These are phyloP conservation scores for Gentiana macrophylla DNA, from an alignment of 257 asterid species.

Conservation along the genomic window DNA sequence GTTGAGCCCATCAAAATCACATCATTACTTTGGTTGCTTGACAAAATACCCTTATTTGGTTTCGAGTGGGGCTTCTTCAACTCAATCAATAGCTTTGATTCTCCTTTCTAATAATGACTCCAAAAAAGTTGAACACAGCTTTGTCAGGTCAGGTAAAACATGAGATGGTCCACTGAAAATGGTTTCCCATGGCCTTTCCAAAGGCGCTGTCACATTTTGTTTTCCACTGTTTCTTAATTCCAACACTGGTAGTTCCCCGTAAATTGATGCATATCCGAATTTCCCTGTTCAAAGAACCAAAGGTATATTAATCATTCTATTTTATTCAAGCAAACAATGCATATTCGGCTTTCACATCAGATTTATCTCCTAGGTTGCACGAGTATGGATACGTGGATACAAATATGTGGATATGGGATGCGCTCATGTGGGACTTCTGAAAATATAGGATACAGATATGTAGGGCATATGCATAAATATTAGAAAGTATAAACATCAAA, in stretches of 20 bases:
- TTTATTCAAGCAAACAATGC: neutral
- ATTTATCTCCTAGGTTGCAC: too few species aligned
- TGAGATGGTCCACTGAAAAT: conserved; percentile 83
- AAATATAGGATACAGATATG: too few species aligned
- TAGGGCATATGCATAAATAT: too few species aligned
- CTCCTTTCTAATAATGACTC: conserved; percentile 71
- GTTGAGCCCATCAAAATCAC: too few species aligned
- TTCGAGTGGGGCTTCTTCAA: neutral
- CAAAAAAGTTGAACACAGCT: conserved; percentile 53
- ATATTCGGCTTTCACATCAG: neutral
- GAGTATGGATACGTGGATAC: too few species aligned
- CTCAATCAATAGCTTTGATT: conserved; percentile 27
- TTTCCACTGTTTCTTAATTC: conserved; percentile 25
- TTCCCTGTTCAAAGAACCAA: conserved; percentile 22
- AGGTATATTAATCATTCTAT: too few species aligned
- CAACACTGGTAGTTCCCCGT: conserved; percentile 65
- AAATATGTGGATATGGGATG: too few species aligned
- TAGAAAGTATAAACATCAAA: too few species aligned
- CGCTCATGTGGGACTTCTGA: too few species aligned
- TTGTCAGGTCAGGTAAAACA: conserved; percentile 67
- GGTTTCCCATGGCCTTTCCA: conserved; percentile 52
- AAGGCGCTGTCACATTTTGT: conserved; percentile 17
- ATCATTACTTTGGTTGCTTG: too few species aligned
- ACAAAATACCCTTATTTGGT: too few species aligned
- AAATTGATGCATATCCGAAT: conserved; percentile 59